Conservation (phyloP, 2,329 filamentous ascomycete genomes). For the Hypoxylon sp. region DNA sequence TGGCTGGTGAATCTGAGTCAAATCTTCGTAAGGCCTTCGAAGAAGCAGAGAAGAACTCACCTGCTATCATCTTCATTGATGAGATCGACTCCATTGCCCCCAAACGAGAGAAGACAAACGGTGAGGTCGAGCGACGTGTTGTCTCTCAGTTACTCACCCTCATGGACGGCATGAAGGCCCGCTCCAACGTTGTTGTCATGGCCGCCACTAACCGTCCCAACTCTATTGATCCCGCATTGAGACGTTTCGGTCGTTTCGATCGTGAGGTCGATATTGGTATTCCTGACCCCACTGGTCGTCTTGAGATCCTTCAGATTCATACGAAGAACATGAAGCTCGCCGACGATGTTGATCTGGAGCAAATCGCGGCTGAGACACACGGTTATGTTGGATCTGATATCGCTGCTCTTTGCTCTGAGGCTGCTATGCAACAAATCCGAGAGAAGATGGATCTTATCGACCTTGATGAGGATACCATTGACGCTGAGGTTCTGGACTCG, state of each 20-base stretch:
- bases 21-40: slow-evolving; percentile 99
- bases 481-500: slow-evolving; percentile 97
- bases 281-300: slow-evolving; percentile 96
- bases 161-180: slow-evolving; percentile 99
- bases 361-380: slow-evolving; percentile 97
- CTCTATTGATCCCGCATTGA: slow-evolving; percentile 97
- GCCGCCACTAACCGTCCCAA: slow-evolving; percentile 98
- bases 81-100: slow-evolving; percentile 99
- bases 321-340: slow-evolving; percentile 99
- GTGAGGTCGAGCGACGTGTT: slow-evolving; percentile 97
- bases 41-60: slow-evolving; percentile 99
- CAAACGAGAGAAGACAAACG: slow-evolving; percentile 99
- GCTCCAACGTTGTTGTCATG: slow-evolving; percentile 99
- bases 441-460: slow-evolving; percentile 99
- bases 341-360: slow-evolving; percentile 96
- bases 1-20: slow-evolving; percentile 99
- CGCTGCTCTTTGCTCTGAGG: slow-evolving; percentile 97
- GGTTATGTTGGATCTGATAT: slow-evolving; percentile 99
- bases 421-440: slow-evolving; percentile 99
- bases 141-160: slow-evolving; percentile 95
- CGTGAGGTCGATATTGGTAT: slow-evolving; percentile 99
- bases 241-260: slow-evolving; percentile 98
- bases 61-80: slow-evolving; percentile 99
- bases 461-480: slow-evolving; percentile 98
- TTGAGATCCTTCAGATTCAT: slow-evolving; percentile 99